These are phyloP conservation scores for Ascochyta viciae-villosae DNA, from an alignment of 2,329 filamentous ascomycete genomes.

Conservation along the genomic window DNA sequence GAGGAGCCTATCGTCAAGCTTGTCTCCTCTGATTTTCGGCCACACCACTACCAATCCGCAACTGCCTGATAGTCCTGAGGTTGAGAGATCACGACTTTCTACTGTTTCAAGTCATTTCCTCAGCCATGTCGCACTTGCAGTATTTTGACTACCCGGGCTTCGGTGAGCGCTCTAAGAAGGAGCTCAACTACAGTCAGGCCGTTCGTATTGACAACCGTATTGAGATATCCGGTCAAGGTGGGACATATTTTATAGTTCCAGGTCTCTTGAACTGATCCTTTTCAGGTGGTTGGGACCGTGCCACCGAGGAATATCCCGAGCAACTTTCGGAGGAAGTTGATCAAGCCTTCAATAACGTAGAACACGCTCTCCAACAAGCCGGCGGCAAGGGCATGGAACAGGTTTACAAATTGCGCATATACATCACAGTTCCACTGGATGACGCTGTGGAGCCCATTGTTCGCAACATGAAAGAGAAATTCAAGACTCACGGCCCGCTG, in stretches of 20 bases:
- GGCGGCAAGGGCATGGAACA: conserved; percentile 62
- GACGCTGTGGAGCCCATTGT: conserved; percentile 20
- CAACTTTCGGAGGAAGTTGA: conserved; percentile 30
- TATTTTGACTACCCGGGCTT: too few relatives aligned
- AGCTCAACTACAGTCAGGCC: conserved; percentile 16
- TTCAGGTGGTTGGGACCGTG: conserved; percentile 35
- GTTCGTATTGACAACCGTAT: conserved; percentile 35
- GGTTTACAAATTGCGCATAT: conserved; percentile 47
- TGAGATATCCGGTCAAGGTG: conserved; percentile 39
- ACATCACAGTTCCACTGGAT: conserved; percentile 23
- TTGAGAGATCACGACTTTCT: background rate
- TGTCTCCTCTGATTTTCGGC: background rate
- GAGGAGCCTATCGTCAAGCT: background rate
- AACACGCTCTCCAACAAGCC: conserved; percentile 57
- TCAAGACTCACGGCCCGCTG: conserved; percentile 33
- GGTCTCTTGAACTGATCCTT: background rate
- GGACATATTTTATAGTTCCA: background rate
- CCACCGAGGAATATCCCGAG: conserved; percentile 30
- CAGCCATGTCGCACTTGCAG: background rate
- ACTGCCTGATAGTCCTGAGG: background rate
- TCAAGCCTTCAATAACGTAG: conserved; percentile 62
- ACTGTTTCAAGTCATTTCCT: background rate
- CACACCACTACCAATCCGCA: background rate
- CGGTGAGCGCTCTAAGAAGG: background rate
- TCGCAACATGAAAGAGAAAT: conserved; percentile 29